Evolutionary conservation across 306 rosid species (phyloP), one percentile per base, ranked within the genome.

Genomic region (Vigna mungo): DNA sequence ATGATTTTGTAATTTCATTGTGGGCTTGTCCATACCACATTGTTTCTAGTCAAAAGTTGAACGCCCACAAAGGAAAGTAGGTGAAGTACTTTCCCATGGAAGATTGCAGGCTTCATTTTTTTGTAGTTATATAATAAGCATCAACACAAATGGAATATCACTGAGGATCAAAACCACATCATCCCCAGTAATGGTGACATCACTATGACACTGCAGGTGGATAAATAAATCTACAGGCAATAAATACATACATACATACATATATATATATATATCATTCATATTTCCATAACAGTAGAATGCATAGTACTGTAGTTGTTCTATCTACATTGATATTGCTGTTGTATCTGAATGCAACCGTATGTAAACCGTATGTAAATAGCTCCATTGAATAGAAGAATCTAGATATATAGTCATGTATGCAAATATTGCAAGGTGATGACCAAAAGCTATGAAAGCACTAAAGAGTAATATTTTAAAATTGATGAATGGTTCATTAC

Each of bases 61-160:
- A 62, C 14, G 14, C 32, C 48, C 63, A 56, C 61, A 84, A 49
- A 37, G 32, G 67, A 76, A 70, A 84, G 68, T 64, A 80, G 82
- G 76, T 76, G 75, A 55, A 71, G 36, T 56, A 13, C 25, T 48
- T 70, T 66, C 72, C 11, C 32, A 59, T 20, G 53, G 47, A 76
- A 76, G 58, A 43, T 51, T 58, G 25, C 8, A 63, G 20, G 17
- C 36, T 30, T 23, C 64, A 47, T 30, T 7, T 23, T 23, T 48
- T 23, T 37, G 36, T 36, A 25, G 17, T 47, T 5, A 37, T 44
- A 21, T 54, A 27, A 13, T 36, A 20, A 37, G 32, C 27, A 62
- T 20, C 34, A 3, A 47, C 62, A 56, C 30, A 62, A 34, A 30
- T 46, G 2, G 1, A 44, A 3, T 53, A 46, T 32, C 13, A 43